These are phyloP conservation scores for Dissoconium aciculare DNA, from an alignment of 2,329 filamentous ascomycete genomes.

Conservation along the genomic window DNA sequence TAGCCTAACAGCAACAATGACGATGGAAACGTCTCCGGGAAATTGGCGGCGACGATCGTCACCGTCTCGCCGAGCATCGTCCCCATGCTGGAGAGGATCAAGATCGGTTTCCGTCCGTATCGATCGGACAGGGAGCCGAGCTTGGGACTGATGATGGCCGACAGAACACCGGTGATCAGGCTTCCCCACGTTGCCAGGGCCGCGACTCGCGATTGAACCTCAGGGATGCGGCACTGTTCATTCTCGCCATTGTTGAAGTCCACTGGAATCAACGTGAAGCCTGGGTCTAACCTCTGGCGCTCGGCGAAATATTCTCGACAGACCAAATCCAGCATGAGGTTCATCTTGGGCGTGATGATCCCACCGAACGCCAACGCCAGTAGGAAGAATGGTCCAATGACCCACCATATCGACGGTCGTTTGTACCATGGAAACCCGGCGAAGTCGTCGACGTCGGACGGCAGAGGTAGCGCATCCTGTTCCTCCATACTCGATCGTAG, in stretches of 20 bases:
- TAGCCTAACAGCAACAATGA: conserved; percentile 65
- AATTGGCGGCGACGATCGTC: conserved; percentile 63
- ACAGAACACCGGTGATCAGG: conserved; percentile 59
- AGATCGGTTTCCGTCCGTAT: conserved; percentile 61
- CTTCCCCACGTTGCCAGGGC: conserved; percentile 64
- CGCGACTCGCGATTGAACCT: conserved; percentile 62
- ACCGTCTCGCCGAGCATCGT: conserved; percentile 59
- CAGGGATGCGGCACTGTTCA: conserved; percentile 62
- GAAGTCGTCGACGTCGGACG: conserved; percentile 36
- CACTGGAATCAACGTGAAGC: conserved; percentile 47
- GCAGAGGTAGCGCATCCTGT: conserved; percentile 11
- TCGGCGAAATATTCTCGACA: conserved; percentile 73
- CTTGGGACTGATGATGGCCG: conserved; percentile 67
- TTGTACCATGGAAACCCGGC: conserved; percentile 47
- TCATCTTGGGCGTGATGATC: conserved; percentile 70
- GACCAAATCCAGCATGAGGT: conserved; percentile 69
- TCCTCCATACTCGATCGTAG: conserved; percentile 11
- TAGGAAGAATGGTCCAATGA: conserved; percentile 64
- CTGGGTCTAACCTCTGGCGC: conserved; percentile 42
- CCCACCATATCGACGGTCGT: conserved; percentile 59
- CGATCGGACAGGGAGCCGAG: conserved; percentile 76
- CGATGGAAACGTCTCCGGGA: conserved; percentile 57
- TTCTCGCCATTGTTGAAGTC: conserved; percentile 51
- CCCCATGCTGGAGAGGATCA: conserved; percentile 61
- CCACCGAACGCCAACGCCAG: conserved; percentile 80